These are phyloP conservation scores for Pulveroboletus sp. DNA, from an alignment of 768 basidiomycete genomes.

Conservation along the genomic window DNA sequence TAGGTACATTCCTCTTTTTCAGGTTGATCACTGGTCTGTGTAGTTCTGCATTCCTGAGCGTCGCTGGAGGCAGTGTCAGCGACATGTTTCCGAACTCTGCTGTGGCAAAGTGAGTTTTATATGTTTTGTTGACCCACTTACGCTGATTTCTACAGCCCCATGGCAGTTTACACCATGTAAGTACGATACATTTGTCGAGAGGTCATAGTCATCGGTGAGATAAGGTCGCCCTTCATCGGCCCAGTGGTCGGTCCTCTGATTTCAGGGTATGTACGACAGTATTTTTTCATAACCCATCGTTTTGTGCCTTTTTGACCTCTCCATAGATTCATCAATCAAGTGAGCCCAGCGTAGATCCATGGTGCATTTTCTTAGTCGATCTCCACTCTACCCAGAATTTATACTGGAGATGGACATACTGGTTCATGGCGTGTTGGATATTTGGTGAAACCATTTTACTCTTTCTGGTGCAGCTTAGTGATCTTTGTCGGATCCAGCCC, in stretches of 20 bases:
- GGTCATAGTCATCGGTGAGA: not conserved
- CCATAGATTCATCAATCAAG: conserved; percentile 67
- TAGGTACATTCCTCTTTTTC: conserved; percentile 62
- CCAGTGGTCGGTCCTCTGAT: conserved; percentile 56
- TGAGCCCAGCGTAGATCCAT: conserved; percentile 18
- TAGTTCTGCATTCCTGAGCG: conserved; percentile 57
- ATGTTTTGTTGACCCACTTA: not conserved
- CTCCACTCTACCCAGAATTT: conserved; percentile 37
- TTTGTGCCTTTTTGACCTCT: not conserved
- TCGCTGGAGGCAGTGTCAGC: conserved; percentile 58
- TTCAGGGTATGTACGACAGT: conserved; percentile 44
- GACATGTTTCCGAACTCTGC: conserved; percentile 55
- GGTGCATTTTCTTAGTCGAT: conserved; percentile 1
- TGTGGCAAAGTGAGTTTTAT: conserved; percentile 53
- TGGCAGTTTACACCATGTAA: conserved; percentile 52
- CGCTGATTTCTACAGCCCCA: conserved; percentile 38
- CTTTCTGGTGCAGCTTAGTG: conserved; percentile 40
- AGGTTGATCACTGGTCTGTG: conserved; percentile 55
- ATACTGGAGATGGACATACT: conserved; percentile 79
- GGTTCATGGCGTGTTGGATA: conserved; percentile 67
- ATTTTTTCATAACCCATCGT: not conserved
- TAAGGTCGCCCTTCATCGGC: conserved; percentile 51
- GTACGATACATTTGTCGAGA: not conserved
- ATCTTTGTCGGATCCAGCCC: not conserved
- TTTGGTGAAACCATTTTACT: conserved; percentile 52